Evolutionary conservation across 495 filamentous ascomycete species (phyloP).

Genomic region (Hamigera avellanea): DNA sequence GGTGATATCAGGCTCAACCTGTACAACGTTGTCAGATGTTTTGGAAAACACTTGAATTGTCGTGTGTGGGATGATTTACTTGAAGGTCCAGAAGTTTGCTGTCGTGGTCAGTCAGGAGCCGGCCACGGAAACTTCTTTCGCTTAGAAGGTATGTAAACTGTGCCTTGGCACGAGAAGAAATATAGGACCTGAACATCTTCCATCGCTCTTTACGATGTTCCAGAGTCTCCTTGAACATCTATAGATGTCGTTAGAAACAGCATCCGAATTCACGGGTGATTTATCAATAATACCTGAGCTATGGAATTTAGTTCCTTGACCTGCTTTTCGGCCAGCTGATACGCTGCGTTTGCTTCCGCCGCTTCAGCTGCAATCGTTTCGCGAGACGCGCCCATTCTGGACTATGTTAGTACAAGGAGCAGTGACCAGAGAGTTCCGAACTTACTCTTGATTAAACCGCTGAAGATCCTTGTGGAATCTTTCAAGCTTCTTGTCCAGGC

Average conservation of each 20-base stretch:
- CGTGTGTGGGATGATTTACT: constrained; percentile 31
- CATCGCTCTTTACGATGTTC: constrained; percentile 62
- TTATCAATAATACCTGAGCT: constrained; percentile 30
- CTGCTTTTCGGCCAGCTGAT: constrained; percentile 31
- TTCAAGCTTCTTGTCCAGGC: constrained; percentile 52
- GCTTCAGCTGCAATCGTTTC: constrained; percentile 49
- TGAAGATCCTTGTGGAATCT: constrained; percentile 45
- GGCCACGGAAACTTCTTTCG: constrained; percentile 79
- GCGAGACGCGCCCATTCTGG: constrained; percentile 53
- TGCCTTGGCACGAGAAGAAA: constrained; percentile 69
- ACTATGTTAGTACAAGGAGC: constrained; percentile 7
- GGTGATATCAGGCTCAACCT: constrained; percentile 72
- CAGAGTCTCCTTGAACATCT: constrained; percentile 54
- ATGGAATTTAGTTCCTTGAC: constrained; percentile 39
- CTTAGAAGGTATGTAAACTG: constrained; percentile 82
- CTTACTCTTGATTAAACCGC: constrained; percentile 37
- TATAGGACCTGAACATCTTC: constrained; percentile 67
- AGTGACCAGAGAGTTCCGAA: constrained; percentile 4
- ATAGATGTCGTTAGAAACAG: background rate
- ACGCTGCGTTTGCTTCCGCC: constrained; percentile 26
- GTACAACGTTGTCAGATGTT: background rate
- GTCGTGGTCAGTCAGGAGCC: constrained; percentile 64
- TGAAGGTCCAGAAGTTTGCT: constrained; percentile 62
- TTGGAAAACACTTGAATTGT: background rate
- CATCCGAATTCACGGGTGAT: background rate